Evolutionary conservation across 345 rosid genomes (phyloP).

Genomic region (Hirschfeldia incana): DNA sequence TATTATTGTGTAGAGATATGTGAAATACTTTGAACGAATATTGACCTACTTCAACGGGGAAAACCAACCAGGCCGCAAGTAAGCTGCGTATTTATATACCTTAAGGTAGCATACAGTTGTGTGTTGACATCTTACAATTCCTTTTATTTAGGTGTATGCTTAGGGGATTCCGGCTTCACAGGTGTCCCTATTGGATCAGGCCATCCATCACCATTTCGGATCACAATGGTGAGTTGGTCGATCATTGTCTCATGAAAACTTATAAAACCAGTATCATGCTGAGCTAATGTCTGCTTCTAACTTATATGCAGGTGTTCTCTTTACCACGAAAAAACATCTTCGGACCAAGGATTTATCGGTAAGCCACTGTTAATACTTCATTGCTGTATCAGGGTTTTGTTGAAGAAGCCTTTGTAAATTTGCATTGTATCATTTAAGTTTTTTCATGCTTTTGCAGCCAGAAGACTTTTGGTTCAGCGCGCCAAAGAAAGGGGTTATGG

Average conservation of each 20-base stretch:
- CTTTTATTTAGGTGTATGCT: constrained; percentile 70
- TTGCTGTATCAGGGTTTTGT: neutral
- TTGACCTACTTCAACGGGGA: constrained; percentile 79
- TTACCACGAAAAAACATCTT: constrained; percentile 75
- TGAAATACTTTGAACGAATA: constrained; percentile 73
- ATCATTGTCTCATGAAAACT: constrained; percentile 14
- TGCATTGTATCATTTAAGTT: neutral
- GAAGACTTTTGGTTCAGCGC: constrained; percentile 91
- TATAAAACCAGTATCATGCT: neutral
- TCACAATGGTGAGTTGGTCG: constrained; percentile 57
- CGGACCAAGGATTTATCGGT: constrained; percentile 76
- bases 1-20: constrained; percentile 59
- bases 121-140: constrained; percentile 2
- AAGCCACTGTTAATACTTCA: constrained; percentile 28
- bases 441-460: constrained; percentile 48
- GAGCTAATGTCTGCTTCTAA: constrained; percentile 8
- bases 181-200: constrained; percentile 88
- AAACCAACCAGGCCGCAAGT: constrained; percentile 80
- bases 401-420: constrained; percentile 7
- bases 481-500: constrained; percentile 88
- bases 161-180: constrained; percentile 83
- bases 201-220: constrained; percentile 78
- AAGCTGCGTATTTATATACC: constrained; percentile 19
- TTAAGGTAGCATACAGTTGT: constrained; percentile 5
- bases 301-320: constrained; percentile 62